Percentiles rank a stretch among this genome's conserved stretches.
Conservation (phyloP, 2,329 filamentous ascomycete genomes). For the Emergomyces africanus region DNA sequence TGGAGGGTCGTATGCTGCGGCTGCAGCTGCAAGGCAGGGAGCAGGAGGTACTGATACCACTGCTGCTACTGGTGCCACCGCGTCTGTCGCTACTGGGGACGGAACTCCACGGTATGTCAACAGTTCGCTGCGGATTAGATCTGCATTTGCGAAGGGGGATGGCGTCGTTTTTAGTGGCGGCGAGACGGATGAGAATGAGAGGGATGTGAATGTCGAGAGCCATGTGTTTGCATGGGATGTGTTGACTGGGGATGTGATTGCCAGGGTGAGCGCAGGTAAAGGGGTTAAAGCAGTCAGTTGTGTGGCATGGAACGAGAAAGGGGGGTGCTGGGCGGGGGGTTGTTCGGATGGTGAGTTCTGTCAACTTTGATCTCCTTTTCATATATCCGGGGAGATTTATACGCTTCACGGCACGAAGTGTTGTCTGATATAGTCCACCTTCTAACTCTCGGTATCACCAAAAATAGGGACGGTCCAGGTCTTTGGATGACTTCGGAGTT, state of each 20-base stretch:
- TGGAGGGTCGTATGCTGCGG: not conserved
- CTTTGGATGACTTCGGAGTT: conserved; percentile 3
- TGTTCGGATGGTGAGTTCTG: conserved; percentile 30
- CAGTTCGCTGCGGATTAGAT: conserved; percentile 59
- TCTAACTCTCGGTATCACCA: not conserved
- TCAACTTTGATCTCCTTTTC: not conserved
- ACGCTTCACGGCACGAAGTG: not conserved
- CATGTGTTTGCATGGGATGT: conserved; percentile 62
- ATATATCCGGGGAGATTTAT: not conserved
- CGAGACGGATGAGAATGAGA: conserved; percentile 51
- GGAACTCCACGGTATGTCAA: conserved; percentile 40
- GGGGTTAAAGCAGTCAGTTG: conserved; percentile 33
- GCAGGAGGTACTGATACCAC: conserved; percentile 15
- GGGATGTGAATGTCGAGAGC: conserved; percentile 14
- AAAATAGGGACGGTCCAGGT: conserved; percentile 6
- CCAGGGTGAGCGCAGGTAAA: conserved; percentile 40
- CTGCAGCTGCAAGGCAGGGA: conserved; percentile 26
- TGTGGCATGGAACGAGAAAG: conserved; percentile 34
- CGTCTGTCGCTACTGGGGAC: not conserved
- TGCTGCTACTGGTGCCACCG: conserved; percentile 4
- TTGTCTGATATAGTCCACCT: not conserved
- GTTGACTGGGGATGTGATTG: conserved; percentile 54
- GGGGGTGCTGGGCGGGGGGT: conserved; percentile 27
- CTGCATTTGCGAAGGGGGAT: conserved; percentile 62
- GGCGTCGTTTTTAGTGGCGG: conserved; percentile 69